Evolutionary conservation across 2,329 filamentous ascomycete species (phyloP).

Genomic region (Cladosporium sphaerospermum): DNA sequence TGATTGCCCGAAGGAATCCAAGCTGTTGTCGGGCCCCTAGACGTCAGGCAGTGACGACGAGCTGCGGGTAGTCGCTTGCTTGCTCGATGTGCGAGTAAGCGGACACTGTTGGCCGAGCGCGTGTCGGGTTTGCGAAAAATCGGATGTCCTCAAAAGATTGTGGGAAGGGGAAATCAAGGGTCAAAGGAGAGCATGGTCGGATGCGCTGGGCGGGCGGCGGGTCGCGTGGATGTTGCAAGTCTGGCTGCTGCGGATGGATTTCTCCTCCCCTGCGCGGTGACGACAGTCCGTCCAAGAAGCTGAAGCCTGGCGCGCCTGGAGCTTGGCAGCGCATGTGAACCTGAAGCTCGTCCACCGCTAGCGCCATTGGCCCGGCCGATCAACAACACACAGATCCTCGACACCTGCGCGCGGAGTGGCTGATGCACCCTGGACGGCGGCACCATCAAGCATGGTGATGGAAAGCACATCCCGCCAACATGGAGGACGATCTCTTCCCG

Average conservation of each 20-base stretch:
- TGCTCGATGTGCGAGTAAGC: constrained; percentile 1
- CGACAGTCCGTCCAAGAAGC: background rate
- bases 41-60: no score
- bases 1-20: background rate
- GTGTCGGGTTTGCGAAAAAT: constrained; percentile 1
- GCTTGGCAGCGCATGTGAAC: no score
- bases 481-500: constrained; percentile 41
- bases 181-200: background rate
- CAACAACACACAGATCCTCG: no score
- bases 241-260: background rate
- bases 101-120: constrained; percentile 4
- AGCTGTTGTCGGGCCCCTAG: background rate
- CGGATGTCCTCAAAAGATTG: background rate
- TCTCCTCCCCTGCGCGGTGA: background rate
- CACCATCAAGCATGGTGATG: constrained; percentile 6
- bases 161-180: background rate
- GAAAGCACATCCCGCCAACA: background rate
- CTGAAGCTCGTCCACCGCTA: no score
- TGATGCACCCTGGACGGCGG: no score
- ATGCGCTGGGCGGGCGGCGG: background rate
- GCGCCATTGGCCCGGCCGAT: no score
- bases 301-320: no score
- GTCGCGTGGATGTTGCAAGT: background rate
- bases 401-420: no score
- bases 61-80: background rate